Conservation (phyloP, 2,329 filamentous ascomycete genomes). For the Epichloe typhina region DNA sequence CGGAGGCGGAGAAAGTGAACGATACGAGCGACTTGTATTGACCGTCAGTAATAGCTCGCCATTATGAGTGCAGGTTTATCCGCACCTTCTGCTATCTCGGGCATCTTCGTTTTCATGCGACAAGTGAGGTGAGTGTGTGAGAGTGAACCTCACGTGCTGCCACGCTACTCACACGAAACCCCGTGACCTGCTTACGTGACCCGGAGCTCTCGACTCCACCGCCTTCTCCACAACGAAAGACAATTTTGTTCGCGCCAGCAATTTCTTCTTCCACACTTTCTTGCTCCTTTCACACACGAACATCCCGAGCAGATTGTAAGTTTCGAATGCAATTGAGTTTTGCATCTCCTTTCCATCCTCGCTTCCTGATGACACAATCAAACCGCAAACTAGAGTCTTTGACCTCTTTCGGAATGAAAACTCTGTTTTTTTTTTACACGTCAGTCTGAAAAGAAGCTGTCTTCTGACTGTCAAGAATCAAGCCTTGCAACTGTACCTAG, state of each 20-base stretch:
- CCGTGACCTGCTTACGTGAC: constrained; percentile 17
- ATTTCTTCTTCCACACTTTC: constrained; percentile 11
- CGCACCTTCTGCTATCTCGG: constrained; percentile 48
- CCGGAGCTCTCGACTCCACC: constrained; percentile 1
- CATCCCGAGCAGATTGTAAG: constrained; percentile 8
- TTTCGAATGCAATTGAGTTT: constrained; percentile 1
- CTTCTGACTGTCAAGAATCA: constrained; percentile 3
- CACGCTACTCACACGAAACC: constrained; percentile 18
- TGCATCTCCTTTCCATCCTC: constrained; percentile 1
- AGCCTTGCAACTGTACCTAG: neutral
- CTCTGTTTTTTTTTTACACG: constrained; percentile 67
- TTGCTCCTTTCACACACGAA: constrained; percentile 4
- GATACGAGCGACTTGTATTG: constrained; percentile 57
- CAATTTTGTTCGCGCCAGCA: constrained; percentile 15
- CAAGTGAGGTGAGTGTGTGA: neutral
- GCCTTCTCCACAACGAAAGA: constrained; percentile 11
- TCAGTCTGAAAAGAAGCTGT: constrained; percentile 63
- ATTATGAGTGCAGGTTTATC: neutral
- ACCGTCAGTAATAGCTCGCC: neutral
- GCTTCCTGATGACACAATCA: constrained; percentile 64
- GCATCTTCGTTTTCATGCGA: constrained; percentile 30
- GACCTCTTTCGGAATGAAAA: constrained; percentile 73
- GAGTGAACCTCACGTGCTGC: neutral
- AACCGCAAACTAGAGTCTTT: constrained; percentile 98
- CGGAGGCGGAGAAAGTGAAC: constrained; percentile 74